Base-by-base conservation (phyloP, 2,329 filamentous ascomycete genomes). In the Aspergillus pseudotamarii region DNA sequence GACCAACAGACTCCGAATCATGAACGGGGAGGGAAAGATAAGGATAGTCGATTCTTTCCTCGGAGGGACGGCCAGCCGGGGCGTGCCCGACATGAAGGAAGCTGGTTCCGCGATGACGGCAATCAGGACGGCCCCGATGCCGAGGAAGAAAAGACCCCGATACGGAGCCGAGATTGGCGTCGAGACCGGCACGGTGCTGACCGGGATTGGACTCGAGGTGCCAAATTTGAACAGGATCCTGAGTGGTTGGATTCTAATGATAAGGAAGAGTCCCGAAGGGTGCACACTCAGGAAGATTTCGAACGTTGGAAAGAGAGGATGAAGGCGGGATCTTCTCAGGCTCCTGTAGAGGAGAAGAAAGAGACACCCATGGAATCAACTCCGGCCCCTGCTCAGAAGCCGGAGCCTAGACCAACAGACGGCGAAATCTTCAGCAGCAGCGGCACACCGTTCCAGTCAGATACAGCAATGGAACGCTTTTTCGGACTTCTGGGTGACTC, bases 231-330 rank as follows among this genome's bases (percentile, higher is more conserved):
- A 74, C 89, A 91, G 67, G 92, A 96, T 57, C 94, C 94, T 6
- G 94, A 97, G 78, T 97, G 94, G 94, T 84, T 97, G 77, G 93
- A 96, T 73, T 86, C 89, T 63, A 88, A 88, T 19, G 84, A 83
- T 51, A 79, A 84, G 26, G 89, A 90, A 63, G 90, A 92, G 58
- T 88, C 90, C 71, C 81, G 86, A 41, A 87, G 90, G 71, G 86
- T 85, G 6, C 91, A 92, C 71, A 97, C 93, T 0, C 90, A 92
- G 72, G 93, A 96, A 73, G 94, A 97, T 69, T 96, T 97, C 77
- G 90, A 96, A 79, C 92, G 92, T 69, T 97, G 94, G 88, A 97
- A 97, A 84, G 92, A 96, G 71, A 86, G 85, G 67, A 96, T 96
- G 93, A 94, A 91, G 77, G 89, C 88, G 45, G 85, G 87, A 65